Conservation (phyloP, 2,329 filamentous ascomycete genomes). For the Ceratocystis papillata region DNA sequence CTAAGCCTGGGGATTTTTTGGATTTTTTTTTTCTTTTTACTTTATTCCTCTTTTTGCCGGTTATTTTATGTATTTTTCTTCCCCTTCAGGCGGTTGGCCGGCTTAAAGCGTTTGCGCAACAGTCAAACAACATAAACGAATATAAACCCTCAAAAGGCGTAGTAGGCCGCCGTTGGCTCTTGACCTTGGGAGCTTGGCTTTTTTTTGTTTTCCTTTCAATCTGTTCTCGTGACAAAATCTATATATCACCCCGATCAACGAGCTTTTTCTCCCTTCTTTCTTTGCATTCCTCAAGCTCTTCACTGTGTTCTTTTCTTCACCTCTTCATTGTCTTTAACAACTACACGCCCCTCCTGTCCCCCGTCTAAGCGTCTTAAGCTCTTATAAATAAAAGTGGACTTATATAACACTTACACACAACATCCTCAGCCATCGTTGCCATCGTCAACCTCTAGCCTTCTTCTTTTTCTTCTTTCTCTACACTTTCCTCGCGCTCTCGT, state of each 20-base stretch:
- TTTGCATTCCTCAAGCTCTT: not conserved
- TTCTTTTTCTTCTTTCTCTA: not conserved
- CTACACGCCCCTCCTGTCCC: not conserved
- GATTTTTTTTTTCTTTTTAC: not conserved
- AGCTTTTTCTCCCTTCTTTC: not conserved
- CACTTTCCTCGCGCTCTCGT: not conserved
- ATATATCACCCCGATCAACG: slow-evolving; percentile 1
- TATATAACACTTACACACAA: slow-evolving; percentile 9
- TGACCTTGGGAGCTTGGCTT: not conserved
- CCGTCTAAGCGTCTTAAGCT: not conserved
- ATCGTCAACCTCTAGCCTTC: not conserved
- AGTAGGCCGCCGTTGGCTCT: not conserved
- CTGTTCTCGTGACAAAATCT: not conserved
- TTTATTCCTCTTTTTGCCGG: not conserved
- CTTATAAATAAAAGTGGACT: slow-evolving; percentile 5
- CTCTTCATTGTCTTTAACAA: not conserved
- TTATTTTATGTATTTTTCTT: no score
- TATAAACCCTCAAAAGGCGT: slow-evolving; percentile 3
- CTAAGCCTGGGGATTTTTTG: slow-evolving; percentile 10
- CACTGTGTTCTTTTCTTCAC: not conserved
- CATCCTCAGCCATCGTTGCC: not conserved
- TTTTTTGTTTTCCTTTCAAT: not conserved
- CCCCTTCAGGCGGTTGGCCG: not conserved
- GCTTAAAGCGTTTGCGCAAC: slow-evolving; percentile 12
- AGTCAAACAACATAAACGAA: slow-evolving; percentile 12